phyloP scores from a whole-genome alignment of 257 asterid genomes.

The Avicennia marina region DNA sequence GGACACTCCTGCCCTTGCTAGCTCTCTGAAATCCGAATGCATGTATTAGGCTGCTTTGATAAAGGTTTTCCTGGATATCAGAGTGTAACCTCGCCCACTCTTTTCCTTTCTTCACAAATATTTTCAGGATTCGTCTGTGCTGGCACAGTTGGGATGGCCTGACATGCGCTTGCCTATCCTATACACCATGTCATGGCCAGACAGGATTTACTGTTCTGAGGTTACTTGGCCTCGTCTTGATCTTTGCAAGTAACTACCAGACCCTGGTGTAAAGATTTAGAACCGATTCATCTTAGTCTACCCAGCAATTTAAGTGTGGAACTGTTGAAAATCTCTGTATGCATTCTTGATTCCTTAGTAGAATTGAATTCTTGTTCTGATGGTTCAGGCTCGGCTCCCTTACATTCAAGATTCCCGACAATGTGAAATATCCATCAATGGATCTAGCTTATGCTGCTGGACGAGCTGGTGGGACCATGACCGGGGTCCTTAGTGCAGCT shows the following conservation, averaged over 20 bases:
- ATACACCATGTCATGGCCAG: conserved; percentile 97
- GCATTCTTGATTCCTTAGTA: neutral
- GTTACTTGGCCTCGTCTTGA: conserved; percentile 98
- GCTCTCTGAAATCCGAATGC: no score
- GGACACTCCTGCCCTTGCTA: no score
- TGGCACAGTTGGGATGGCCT: conserved; percentile 97
- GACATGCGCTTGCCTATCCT: conserved; percentile 97
- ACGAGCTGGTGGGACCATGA: conserved; percentile 98
- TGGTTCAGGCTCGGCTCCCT: conserved; percentile 70
- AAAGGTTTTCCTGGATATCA: no score
- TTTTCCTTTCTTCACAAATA: no score
- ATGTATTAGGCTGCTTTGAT: no score
- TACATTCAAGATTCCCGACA: conserved; percentile 85
- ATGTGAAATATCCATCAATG: conserved; percentile 96
- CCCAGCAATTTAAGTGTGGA: neutral
- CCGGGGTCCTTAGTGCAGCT: conserved; percentile 98
- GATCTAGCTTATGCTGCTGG: conserved; percentile 97
- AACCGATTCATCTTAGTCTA: neutral
- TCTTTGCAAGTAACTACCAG: conserved; percentile 90
- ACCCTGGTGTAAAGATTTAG: neutral
- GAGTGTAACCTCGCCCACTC: no score
- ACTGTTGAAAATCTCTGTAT: neutral
- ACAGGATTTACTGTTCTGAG: conserved; percentile 81
- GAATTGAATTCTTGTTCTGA: conserved; percentile 13
- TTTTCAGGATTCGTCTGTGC: conserved; percentile 77